Evolutionary conservation across 495 filamentous ascomycete species (phyloP), one percentile per base, ranked within the genome.

Genomic region (Neurospora tetraspora): DNA sequence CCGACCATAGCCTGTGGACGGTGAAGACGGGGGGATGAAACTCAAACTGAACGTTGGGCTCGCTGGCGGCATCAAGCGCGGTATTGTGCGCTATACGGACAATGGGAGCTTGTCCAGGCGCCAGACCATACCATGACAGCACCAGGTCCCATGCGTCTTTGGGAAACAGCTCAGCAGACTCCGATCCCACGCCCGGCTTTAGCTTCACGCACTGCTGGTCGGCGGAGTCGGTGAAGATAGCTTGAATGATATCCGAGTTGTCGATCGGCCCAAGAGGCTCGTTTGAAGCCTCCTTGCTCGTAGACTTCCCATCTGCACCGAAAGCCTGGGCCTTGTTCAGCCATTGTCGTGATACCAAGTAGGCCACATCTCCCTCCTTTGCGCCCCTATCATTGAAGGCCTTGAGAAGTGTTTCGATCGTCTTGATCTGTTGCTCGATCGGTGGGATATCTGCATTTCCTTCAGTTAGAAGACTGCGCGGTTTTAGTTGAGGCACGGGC

Each of bases 11-110:
- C 74, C 94, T 94, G 75, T 96, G 88, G 59, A 99, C 87, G 1
- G 91, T 94, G 81, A 97, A 93, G 27, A 97, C 86, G 2, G 93
- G 94, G 23, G 94, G 96, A 76, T 94, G 88, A 39, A 92, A 84
- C 79, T 99, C 96, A 75, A 91, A 95, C 77, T 92, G 86, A 10
- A 97, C 79, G 71, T 97, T 94, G 34, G 87, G 80, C n/a, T 79
- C 45, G 9, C 82, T 81, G 2, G 81, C 82, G 18, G 86, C 85
- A 47, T 87, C 82, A 3, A 87, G 85, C 47, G 85, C 86, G 38
- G 89, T 93, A 79, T 97, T 91, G 81, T 94, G 91, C 20, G 91
- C 93, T 73, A 87, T 89, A 38, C 96, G 89, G 43, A 88, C 85
- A 77, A 98, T 93, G 34, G 90, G 83, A 2, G 90, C 83, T n/a